Conservation (phyloP, 73 alveolate species). For the Paramecium sonneborni region DNA sequence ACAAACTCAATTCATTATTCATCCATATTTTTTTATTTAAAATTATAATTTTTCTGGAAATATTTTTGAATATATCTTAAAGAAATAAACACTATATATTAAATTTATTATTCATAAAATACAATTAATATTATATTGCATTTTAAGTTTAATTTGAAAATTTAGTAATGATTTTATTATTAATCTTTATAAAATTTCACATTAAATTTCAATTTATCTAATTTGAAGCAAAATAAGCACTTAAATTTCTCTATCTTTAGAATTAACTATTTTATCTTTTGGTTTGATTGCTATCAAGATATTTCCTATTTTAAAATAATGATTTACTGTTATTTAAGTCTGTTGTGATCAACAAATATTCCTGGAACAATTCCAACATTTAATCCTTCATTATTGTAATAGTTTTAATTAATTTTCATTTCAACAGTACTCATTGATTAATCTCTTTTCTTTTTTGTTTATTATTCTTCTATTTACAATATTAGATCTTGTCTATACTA, state of each 20-base stretch:
- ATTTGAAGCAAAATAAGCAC: conserved; percentile 18
- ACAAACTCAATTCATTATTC: neutral
- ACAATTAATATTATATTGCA: neutral
- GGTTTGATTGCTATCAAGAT: neutral
- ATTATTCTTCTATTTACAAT: neutral
- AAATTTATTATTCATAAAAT: neutral
- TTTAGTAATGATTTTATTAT: neutral
- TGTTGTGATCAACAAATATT: neutral
- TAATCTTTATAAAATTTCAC: neutral
- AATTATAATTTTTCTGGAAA: neutral
- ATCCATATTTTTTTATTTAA: neutral
- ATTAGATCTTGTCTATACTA: neutral
- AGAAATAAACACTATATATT: conserved; percentile 7
- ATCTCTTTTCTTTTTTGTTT: neutral
- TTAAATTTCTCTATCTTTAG: neutral
- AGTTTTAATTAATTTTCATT: neutral
- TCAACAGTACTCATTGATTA: neutral
- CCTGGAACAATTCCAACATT: conserved; percentile 26
- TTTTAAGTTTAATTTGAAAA: neutral
- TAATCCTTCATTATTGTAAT: neutral
- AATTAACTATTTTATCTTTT: conserved; percentile 10
- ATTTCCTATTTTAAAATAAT: neutral
- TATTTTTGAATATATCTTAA: neutral
- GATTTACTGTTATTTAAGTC: neutral
- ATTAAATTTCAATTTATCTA: neutral